These are phyloP conservation scores for Claviceps sp. DNA, from an alignment of 2,329 filamentous ascomycete species.

Conservation along the genomic window DNA sequence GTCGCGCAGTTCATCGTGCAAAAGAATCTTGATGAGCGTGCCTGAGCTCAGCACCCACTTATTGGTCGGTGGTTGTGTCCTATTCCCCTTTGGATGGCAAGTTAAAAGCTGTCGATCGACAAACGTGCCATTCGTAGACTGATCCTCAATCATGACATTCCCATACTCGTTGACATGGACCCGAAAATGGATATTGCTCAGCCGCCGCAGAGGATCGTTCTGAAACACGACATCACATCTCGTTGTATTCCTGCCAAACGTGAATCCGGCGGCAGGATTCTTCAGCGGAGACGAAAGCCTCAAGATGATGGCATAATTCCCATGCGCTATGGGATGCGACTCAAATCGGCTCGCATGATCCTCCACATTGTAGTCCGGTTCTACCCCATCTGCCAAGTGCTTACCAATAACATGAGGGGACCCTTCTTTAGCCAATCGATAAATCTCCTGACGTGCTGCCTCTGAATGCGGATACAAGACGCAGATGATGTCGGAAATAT, in stretches of 20 bases:
- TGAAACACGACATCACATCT: constrained; percentile 61
- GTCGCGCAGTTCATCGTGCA: constrained; percentile 39
- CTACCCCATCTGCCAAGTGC: constrained; percentile 34
- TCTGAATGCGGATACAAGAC: constrained; percentile 70
- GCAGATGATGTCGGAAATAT: constrained; percentile 80
- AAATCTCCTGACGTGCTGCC: constrained; percentile 58
- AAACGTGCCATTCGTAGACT: constrained; percentile 89
- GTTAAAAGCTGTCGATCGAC: constrained; percentile 61
- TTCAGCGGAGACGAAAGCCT: constrained; percentile 63
- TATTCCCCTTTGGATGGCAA: constrained; percentile 22
- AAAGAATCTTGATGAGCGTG: constrained; percentile 56
- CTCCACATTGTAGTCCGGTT: constrained; percentile 36
- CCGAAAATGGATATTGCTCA: constrained; percentile 93
- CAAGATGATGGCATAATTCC: constrained; percentile 60
- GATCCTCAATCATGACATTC: constrained; percentile 82
- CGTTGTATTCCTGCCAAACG: constrained; percentile 64
- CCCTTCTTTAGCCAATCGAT: constrained; percentile 31
- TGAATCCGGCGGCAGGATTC: constrained; percentile 58
- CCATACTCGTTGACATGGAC: constrained; percentile 82
- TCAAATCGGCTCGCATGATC: constrained; percentile 36
- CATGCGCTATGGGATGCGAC: constrained; percentile 30
- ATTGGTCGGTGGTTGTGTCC: constrained; percentile 13
- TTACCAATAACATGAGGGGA: constrained; percentile 36
- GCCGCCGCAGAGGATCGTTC: constrained; percentile 53
- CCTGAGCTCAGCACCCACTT: constrained; percentile 56